phyloP scores from a whole-genome alignment of 148 eudicot genomes.

The Rhododendron williamsianum region DNA sequence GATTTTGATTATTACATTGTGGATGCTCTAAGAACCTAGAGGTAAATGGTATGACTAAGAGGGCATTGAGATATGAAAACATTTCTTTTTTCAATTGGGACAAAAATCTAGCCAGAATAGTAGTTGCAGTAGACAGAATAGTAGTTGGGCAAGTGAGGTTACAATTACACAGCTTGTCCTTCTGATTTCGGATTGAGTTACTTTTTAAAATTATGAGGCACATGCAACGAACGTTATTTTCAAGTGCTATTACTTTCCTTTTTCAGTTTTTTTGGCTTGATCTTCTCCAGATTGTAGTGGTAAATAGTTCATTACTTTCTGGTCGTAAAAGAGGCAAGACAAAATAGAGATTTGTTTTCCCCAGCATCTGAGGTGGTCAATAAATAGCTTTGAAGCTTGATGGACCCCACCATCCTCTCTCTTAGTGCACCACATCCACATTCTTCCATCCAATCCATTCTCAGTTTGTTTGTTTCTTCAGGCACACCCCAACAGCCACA shows the following conservation, averaged over 20 bases:
- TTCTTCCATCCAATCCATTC: slow-evolving; percentile 21
- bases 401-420: slow-evolving; percentile 14
- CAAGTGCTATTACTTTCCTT: neutral
- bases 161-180: too few relatives aligned
- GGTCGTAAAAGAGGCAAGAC: neutral
- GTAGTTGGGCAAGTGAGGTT: neutral
- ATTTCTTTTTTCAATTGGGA: neutral
- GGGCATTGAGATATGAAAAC: neutral
- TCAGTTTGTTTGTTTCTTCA: neutral
- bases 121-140: neutral
- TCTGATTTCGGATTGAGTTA: too few relatives aligned
- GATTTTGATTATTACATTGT: too few relatives aligned
- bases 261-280: neutral
- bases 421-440: slow-evolving; percentile 18
- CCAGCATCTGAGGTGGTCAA: slow-evolving; percentile 9
- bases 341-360: slow-evolving; percentile 13
- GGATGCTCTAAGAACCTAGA: neutral
- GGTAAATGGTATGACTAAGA: neutral
- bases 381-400: slow-evolving; percentile 1
- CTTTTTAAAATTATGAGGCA: neutral
- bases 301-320: neutral
- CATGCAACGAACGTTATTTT: neutral
- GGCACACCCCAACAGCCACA: neutral
- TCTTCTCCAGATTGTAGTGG: slow-evolving; percentile 1
- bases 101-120: neutral